Evolutionary conservation across 306 rosid species (phyloP).

Genomic region (Cucurbita pepo): DNA sequence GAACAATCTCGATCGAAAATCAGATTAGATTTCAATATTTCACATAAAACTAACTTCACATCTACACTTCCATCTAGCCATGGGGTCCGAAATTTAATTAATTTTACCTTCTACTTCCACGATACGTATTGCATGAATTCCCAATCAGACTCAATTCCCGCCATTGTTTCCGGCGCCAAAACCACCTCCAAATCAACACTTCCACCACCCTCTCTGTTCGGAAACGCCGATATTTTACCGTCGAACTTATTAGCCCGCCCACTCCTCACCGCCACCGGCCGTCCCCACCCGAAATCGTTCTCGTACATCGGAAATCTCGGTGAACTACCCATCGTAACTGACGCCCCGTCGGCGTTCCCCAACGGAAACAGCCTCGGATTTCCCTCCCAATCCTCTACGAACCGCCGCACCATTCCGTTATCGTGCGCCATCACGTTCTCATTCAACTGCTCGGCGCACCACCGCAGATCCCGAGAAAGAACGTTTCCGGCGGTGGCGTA

Average conservation of each 20-base stretch:
- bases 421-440: slow-evolving; percentile 53
- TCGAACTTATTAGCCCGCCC: slow-evolving; percentile 51
- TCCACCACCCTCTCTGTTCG: slow-evolving; percentile 63
- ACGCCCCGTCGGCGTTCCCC: slow-evolving; percentile 72
- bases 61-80: no score
- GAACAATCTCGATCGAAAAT: no score
- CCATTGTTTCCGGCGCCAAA: slow-evolving; percentile 65
- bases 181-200: slow-evolving; percentile 73
- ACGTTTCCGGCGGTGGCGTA: slow-evolving; percentile 42
- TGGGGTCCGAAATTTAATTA: background rate
- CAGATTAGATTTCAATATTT: no score
- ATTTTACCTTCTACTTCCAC: background rate
- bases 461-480: slow-evolving; percentile 25
- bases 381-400: slow-evolving; percentile 62
- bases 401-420: slow-evolving; percentile 27
- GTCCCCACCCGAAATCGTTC: slow-evolving; percentile 65
- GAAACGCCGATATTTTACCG: slow-evolving; percentile 57
- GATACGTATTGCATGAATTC: slow-evolving; percentile 75
- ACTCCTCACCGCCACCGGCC: slow-evolving; percentile 71
- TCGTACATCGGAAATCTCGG: slow-evolving; percentile 89
- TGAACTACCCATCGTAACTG: slow-evolving; percentile 85
- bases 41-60: no score
- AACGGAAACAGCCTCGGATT: slow-evolving; percentile 64
- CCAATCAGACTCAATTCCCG: slow-evolving; percentile 37
- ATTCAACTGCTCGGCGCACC: slow-evolving; percentile 78